Base-by-base conservation (phyloP, 257 asterid genomes). In the Catharanthus roseus region DNA sequence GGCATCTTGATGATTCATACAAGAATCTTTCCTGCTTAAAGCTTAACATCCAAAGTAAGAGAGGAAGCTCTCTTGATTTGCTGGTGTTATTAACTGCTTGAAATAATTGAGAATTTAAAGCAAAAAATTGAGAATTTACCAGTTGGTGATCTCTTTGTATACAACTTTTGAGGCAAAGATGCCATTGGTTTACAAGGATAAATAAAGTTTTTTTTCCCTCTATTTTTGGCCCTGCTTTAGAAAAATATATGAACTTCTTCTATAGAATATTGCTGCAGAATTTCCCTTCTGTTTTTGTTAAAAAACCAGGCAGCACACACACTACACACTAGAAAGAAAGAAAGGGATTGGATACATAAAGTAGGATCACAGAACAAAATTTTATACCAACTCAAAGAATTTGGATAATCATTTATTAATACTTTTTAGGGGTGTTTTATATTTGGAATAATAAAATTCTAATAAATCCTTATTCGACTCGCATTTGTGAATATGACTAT, bases 1-100 rank as follows among this genome's bases (percentile, higher is more conserved):
- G 53, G 97, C 97, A 18, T 64, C 82, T 65, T 89, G 84, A 87
- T 55, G n/a, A n/a, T n/a, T n/a, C 36, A 53, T 26, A 13, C 39
- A 33, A 51, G 50, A 19, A 34, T 54, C 49, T 69, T 36, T 12
- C 45, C 55, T 13, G n/a, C n/a, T n/a, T n/a, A n/a, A n/a, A n/a
- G 65, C 41, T 38, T 69, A 29, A 36, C 49, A 69, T 69, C 65
- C 73, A 69, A 69, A 69, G 38, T 24, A 16, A 16, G 24, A n/a
- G 26, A 54, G 34, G 4, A 2, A 54, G 19, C 24, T 31, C 24
- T 21, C 28, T 33, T n/a, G n/a, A n/a, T 34, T 49, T 26, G 28
- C 13, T 33, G 10, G 23, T 53, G n/a, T 53, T 36, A 38, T 61
- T 3, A 24, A 34, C 24, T 47, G 39, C n/a, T 36, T 3, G 18